phyloP scores from a whole-genome alignment of 2,329 filamentous ascomycete species.

The Alternaria panax region DNA sequence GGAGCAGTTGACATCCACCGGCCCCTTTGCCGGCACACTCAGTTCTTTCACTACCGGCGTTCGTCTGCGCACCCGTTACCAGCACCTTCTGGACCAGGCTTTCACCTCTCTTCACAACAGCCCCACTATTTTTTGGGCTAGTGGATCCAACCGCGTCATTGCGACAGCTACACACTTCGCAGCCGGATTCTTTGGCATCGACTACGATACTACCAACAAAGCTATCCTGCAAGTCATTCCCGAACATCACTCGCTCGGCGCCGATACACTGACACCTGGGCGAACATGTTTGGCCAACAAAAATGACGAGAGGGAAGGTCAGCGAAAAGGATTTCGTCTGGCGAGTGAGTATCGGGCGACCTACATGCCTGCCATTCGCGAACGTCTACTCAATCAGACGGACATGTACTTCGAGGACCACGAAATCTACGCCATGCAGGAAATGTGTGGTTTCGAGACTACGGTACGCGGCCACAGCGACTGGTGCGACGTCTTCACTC shows the following conservation, averaged over 20 bases:
- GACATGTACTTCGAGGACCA: constrained; percentile 53
- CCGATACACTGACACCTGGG: constrained; percentile 65
- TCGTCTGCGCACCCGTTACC: constrained; percentile 62
- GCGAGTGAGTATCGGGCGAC: constrained; percentile 56
- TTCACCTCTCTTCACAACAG: constrained; percentile 14
- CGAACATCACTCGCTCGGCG: constrained; percentile 59
- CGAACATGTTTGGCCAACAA: constrained; percentile 53
- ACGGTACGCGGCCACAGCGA: constrained; percentile 61
- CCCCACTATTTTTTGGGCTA: constrained; percentile 59
- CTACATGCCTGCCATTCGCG: constrained; percentile 58
- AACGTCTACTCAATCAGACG: constrained; percentile 55
- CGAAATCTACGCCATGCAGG: constrained; percentile 67
- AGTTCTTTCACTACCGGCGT: constrained; percentile 63
- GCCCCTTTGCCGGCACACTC: constrained; percentile 64
- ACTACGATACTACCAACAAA: constrained; percentile 52
- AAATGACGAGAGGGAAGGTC: constrained; percentile 53
- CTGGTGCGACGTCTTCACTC: constrained; percentile 57
- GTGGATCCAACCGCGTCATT: constrained; percentile 61
- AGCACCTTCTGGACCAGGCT: constrained; percentile 51
- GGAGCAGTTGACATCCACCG: constrained; percentile 63
- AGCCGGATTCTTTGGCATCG: constrained; percentile 62
- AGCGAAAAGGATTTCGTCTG: constrained; percentile 59
- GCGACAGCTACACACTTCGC: constrained; percentile 65
- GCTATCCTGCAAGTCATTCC: constrained; percentile 59
- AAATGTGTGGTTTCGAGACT: constrained; percentile 67